Conservation (phyloP, 805 yeast species). For the Candida adriatica region DNA sequence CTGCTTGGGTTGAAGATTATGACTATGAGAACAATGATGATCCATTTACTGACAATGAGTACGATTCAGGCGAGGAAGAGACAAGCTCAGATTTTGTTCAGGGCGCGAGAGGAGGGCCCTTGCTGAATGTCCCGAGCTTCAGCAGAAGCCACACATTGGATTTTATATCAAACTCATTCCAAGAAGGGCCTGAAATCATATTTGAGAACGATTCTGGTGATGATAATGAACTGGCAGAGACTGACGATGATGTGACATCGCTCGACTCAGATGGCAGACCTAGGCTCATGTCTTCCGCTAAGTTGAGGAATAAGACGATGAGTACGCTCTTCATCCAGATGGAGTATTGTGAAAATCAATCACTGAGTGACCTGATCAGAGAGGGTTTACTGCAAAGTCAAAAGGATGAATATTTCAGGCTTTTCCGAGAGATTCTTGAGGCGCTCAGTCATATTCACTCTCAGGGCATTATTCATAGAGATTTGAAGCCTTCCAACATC, state of each 20-base stretch:
- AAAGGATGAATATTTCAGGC: conserved; percentile 82
- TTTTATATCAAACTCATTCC: conserved; percentile 59
- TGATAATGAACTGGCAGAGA: conserved; percentile 17
- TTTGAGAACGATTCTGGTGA: conserved; percentile 34
- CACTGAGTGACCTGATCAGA: conserved; percentile 73
- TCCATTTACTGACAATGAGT: conserved; percentile 27
- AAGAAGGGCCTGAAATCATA: conserved; percentile 46
- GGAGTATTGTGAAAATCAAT: conserved; percentile 97
- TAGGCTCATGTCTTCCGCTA: conserved; percentile 14
- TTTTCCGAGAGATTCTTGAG: conserved; percentile 80
- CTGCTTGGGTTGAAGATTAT: conserved; percentile 85
- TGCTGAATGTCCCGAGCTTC: conserved; percentile 22
- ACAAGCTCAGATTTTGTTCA: conserved; percentile 3
- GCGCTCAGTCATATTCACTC: conserved; percentile 88
- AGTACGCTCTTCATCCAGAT: conserved; percentile 90
- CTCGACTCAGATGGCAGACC: conserved; percentile 8
- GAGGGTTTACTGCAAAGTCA: conserved; percentile 65
- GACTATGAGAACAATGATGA: conserved; percentile 26
- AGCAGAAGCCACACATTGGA: conserved; percentile 41
- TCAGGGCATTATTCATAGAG: conserved; percentile 93
- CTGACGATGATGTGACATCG: conserved; percentile 20
- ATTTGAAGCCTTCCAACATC: conserved; percentile 90
- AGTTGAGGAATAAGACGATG: conserved; percentile 26
- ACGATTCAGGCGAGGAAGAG: conserved; percentile 10
- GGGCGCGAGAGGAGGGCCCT: conserved; percentile 6